Evolutionary conservation across 306 rosid species (phyloP).

Genomic region (Corylus heterophylla): DNA sequence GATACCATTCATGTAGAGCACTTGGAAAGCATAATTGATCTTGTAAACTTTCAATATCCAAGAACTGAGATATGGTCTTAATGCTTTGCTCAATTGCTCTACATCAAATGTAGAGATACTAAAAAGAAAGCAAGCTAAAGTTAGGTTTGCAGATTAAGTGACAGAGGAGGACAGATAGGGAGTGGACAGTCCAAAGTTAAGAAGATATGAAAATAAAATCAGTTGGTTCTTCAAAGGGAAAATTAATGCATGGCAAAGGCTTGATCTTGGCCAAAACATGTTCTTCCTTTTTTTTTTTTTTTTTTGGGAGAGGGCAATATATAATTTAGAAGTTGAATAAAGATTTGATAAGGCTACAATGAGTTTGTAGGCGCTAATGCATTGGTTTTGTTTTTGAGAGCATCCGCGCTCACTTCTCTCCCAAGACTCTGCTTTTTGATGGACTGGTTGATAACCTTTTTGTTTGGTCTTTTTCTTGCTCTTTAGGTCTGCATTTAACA

Average conservation of each 20-base stretch:
- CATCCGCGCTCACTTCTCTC: too few species aligned
- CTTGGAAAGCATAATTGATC: neutral
- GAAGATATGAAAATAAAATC: neutral
- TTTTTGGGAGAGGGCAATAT: neutral
- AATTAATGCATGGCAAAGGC: neutral
- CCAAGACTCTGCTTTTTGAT: neutral
- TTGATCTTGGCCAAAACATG: neutral
- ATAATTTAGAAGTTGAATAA: neutral
- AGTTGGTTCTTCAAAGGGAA: neutral
- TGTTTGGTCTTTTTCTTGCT: neutral
- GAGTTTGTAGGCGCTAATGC: too few species aligned
- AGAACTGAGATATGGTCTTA: neutral
- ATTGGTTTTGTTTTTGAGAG: too few species aligned
- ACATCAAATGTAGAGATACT: neutral
- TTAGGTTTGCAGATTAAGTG: neutral
- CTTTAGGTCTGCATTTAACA: too few species aligned
- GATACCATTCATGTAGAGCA: neutral
- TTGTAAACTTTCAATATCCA: neutral
- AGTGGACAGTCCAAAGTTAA: neutral
- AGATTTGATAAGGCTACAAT: neutral
- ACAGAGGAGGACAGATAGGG: neutral
- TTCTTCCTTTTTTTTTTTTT: too few species aligned
- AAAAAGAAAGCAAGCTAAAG: neutral
- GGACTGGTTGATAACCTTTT: neutral
- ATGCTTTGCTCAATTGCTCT: neutral